Evolutionary conservation across 2,329 filamentous ascomycete species (phyloP).

Genomic region (Claviceps monticola): DNA sequence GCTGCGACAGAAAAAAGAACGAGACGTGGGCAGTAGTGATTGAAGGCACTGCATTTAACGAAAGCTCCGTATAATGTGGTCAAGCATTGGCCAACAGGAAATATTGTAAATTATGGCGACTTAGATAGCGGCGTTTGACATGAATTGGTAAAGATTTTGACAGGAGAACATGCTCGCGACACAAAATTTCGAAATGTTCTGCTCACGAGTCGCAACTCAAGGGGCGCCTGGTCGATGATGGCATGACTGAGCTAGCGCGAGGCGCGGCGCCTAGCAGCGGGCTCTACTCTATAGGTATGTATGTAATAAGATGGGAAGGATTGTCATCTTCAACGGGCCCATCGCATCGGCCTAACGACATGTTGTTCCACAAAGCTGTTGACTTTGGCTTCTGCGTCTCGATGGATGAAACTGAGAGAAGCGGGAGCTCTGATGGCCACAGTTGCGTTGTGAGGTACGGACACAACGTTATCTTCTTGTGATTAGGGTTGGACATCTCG

Average conservation of each 20-base stretch:
- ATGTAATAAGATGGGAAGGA: conserved; percentile 14
- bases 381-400: not conserved
- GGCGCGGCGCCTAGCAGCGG: conserved; percentile 17
- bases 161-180: not conserved
- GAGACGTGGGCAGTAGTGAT: not conserved
- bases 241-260: conserved; percentile 15
- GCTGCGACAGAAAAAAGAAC: not conserved
- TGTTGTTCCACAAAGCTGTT: not conserved
- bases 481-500: not conserved
- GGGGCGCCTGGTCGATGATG: conserved; percentile 10
- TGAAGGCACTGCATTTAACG: not conserved
- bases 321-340: not conserved
- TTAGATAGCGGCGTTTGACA: not conserved
- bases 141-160: not conserved
- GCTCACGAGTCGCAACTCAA: not conserved
- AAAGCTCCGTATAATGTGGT: not conserved
- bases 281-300: too few relatives aligned
- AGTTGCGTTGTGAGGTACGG: too few relatives aligned
- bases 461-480: too few relatives aligned
- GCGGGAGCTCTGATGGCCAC: not conserved
- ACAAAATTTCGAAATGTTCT: not conserved
- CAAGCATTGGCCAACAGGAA: not conserved
- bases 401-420: not conserved
- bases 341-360: not conserved
- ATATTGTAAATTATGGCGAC: not conserved